phyloP scores from a whole-genome alignment of 1,284 basidiomycete genomes.

The Puccinia polysora region DNA sequence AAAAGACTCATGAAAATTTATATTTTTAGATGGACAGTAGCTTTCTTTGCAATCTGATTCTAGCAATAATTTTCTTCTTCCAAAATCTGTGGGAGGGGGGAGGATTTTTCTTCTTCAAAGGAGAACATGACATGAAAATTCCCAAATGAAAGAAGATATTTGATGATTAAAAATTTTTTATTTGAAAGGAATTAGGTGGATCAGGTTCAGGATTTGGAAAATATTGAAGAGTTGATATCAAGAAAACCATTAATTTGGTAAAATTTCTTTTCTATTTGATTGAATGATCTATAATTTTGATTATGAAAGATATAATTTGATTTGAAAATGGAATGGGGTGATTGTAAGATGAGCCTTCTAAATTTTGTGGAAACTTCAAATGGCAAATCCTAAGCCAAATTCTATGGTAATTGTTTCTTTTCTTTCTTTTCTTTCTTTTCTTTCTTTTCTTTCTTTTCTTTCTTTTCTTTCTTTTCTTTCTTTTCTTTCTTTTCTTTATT shows the following conservation, averaged over 20 bases:
- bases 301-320: background rate
- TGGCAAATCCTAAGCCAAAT: too few relatives aligned
- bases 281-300: background rate
- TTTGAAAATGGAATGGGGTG: background rate
- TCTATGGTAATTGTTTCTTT: background rate
- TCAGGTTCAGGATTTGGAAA: background rate
- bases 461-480: background rate
- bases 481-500: slow-evolving; percentile 2
- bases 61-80: too few relatives aligned
- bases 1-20: too few relatives aligned
- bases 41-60: too few relatives aligned
- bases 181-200: background rate
- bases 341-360: background rate
- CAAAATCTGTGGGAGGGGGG: too few relatives aligned
- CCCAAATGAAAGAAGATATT: too few relatives aligned
- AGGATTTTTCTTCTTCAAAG: too few relatives aligned
- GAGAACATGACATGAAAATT: too few relatives aligned
- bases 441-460: background rate
- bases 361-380: too few relatives aligned
- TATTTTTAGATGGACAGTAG: too few relatives aligned
- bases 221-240: background rate
- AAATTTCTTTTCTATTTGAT: background rate
- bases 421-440: background rate
- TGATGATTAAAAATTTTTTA: background rate
- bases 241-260: background rate